Percentiles rank a stretch among this genome's conserved stretches.
Conservation (phyloP, 441 rosid genomes). For the Aleurites moluccanus region DNA sequence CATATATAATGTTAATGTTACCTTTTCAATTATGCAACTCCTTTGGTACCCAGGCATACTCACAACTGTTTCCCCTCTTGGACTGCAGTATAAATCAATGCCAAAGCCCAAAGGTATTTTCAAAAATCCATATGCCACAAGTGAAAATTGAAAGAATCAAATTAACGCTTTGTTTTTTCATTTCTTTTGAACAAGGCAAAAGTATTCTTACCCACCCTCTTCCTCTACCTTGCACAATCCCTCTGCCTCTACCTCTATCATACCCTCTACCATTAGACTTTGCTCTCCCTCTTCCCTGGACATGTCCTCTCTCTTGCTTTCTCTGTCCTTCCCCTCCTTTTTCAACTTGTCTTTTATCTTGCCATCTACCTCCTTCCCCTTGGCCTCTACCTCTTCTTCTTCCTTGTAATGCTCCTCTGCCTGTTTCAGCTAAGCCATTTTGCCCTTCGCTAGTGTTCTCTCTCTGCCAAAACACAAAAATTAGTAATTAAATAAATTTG, state of each 20-base stretch:
- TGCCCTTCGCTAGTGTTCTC: background rate
- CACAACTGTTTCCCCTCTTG: background rate
- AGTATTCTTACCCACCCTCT: background rate
- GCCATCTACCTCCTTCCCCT: background rate
- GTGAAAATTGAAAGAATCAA: background rate
- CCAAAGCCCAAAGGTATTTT: conserved; percentile 6
- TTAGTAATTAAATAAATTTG: background rate
- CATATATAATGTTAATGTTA: background rate
- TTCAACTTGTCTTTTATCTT: background rate
- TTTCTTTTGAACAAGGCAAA: background rate
- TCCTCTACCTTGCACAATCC: background rate
- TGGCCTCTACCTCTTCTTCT: background rate
- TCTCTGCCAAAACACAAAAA: background rate
- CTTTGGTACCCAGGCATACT: background rate
- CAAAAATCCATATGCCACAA: background rate
- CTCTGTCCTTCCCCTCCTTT: background rate
- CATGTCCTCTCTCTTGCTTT: background rate
- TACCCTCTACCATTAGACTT: background rate
- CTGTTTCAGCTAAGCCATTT: background rate
- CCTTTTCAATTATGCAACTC: background rate
- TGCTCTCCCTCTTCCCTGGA: background rate
- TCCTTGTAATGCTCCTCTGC: background rate
- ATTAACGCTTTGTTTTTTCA: background rate
- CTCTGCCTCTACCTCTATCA: background rate
- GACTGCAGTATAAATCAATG: background rate